Percentiles rank a stretch among this genome's conserved stretches.
Evolutionary conservation across 225 moss, liverwort and hornwort species (phyloP).

Genomic region (Polytrichum formosum): DNA sequence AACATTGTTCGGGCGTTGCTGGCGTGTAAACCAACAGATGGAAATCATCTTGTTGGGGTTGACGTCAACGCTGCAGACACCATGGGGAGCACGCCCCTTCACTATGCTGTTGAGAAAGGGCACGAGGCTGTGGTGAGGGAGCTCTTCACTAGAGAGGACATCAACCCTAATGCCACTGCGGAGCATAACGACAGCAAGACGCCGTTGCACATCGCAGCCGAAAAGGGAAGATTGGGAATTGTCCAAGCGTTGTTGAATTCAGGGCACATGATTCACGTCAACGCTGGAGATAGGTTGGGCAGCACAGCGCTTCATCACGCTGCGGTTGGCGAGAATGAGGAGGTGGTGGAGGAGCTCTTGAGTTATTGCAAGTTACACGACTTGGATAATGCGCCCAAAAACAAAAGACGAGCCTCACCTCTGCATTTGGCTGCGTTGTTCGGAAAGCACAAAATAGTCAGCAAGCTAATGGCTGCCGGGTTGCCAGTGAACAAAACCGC

Average conservation of each 20-base stretch:
- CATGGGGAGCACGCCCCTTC: slow-evolving; percentile 9
- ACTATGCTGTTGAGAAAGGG: slow-evolving; percentile 4
- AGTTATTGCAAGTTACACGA: not conserved
- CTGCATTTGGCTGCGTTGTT: not conserved
- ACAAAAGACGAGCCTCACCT: not conserved
- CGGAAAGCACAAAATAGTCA: not conserved
- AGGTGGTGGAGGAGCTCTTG: slow-evolving; percentile 1
- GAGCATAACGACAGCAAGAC: too few species aligned
- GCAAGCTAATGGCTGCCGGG: not conserved
- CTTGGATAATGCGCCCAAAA: not conserved
- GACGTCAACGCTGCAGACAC: slow-evolving; percentile 12
- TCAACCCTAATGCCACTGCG: not conserved
- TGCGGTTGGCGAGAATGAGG: not conserved
- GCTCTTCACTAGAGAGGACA: too few species aligned
- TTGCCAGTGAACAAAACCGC: not conserved
- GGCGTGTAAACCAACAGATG: too few species aligned
- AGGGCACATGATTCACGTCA: not conserved
- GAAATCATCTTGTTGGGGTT: too few species aligned
- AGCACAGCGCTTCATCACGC: not conserved
- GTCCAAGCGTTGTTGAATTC: too few species aligned
- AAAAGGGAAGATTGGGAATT: too few species aligned
- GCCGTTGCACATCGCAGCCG: too few species aligned
- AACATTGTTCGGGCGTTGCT: too few species aligned
- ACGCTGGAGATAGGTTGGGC: not conserved
- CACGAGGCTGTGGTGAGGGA: not conserved